Percentiles rank a stretch among this genome's conserved stretches.
Conservation (phyloP, 305 asterid genomes). For the Vinca major region DNA sequence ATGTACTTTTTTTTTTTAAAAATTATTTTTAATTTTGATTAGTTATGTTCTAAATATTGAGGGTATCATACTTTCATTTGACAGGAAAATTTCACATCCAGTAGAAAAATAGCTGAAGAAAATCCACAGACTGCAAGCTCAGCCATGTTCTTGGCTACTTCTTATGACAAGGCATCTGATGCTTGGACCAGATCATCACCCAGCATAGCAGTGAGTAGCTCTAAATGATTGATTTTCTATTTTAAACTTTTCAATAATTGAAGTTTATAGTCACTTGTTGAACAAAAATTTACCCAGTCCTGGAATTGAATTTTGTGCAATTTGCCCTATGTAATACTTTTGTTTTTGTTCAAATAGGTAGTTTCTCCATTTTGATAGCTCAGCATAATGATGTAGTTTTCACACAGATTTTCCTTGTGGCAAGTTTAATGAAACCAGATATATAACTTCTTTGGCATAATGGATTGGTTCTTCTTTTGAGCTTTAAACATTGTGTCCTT, state of each 20-base stretch:
- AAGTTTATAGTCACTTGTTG: neutral
- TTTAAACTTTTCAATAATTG: neutral
- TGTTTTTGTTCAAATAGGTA: neutral
- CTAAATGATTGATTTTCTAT: constrained; percentile 1
- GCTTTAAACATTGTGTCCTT: neutral
- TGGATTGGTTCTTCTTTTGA: neutral
- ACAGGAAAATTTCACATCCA: constrained; percentile 59
- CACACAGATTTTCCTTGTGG: neutral
- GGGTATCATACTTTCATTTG: constrained; percentile 11
- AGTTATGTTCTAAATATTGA: constrained; percentile 16
- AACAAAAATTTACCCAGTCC: neutral
- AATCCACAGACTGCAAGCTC: constrained; percentile 38
- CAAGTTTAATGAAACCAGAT: neutral
- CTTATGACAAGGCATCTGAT: constrained; percentile 76
- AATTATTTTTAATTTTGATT: neutral
- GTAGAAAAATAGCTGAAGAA: constrained; percentile 51
- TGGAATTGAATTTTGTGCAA: neutral
- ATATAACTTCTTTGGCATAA: too few relatives aligned
- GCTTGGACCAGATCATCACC: constrained; percentile 85
- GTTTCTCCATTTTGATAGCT: neutral
- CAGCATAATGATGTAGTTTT: neutral
- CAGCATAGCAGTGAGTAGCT: constrained; percentile 55
- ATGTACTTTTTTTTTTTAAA: neutral
- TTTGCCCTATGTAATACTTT: neutral
- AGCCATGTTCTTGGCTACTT: constrained; percentile 77